Evolutionary conservation across 108 stramenopile species (phyloP).

Genomic region (Cyclotella distinguenda): DNA sequence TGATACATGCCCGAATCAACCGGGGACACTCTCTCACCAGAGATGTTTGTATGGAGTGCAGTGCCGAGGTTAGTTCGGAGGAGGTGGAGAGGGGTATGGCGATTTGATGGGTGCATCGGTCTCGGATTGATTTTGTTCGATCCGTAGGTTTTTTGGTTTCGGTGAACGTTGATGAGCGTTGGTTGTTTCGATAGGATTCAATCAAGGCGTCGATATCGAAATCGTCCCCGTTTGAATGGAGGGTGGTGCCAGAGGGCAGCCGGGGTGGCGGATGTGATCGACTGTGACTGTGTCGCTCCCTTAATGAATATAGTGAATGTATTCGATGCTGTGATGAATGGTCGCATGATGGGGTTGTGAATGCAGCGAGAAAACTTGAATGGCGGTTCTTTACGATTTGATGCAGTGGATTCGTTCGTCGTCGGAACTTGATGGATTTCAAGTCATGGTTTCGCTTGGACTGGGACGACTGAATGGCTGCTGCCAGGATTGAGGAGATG

Average conservation of each 20-base stretch:
- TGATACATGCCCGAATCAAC: slow-evolving; percentile 71
- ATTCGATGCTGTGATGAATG: background rate
- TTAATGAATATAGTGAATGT: background rate
- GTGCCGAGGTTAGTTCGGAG: slow-evolving; percentile 67
- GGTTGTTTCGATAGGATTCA: too few species aligned
- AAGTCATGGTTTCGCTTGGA: too few species aligned
- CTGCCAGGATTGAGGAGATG: too few species aligned
- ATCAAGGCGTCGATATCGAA: too few species aligned
- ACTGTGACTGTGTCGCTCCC: background rate
- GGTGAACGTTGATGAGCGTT: too few species aligned
- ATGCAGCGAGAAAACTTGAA: too few species aligned
- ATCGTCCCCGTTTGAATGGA: background rate
- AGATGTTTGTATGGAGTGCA: slow-evolving; percentile 76
- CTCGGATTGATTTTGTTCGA: too few species aligned
- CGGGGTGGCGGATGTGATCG: background rate
- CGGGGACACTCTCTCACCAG: slow-evolving; percentile 79
- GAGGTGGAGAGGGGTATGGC: slow-evolving; percentile 76
- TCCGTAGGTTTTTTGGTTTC: too few species aligned
- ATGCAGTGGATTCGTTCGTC: background rate
- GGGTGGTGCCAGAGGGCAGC: background rate
- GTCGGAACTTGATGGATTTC: too few species aligned
- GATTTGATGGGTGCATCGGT: slow-evolving; percentile 67
- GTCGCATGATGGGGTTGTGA: background rate
- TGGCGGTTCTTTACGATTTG: too few species aligned
- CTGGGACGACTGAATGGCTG: too few species aligned